Evolutionary conservation across 2,329 filamentous ascomycete species (phyloP).

Genomic region (Dactylellina cionopaga): DNA sequence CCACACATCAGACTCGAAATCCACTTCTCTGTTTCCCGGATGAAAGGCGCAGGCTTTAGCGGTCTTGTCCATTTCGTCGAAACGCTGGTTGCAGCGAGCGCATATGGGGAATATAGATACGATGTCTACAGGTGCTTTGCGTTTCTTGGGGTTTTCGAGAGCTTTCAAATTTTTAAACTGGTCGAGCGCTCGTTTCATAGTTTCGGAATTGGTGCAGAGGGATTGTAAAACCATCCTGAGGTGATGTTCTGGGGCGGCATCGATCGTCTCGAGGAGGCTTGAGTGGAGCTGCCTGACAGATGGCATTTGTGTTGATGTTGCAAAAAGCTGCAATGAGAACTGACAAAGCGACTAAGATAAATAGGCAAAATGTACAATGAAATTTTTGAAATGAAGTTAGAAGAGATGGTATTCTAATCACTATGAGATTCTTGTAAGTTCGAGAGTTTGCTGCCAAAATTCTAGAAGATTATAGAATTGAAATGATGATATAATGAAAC

Average conservation of each 20-base stretch:
- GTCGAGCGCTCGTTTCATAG: neutral
- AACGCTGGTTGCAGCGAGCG: neutral
- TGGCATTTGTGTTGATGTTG: neutral
- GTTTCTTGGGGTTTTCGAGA: neutral
- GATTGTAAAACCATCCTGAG: constrained; percentile 1
- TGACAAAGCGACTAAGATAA: neutral
- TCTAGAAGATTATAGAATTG: too few species aligned
- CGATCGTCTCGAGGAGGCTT: constrained; percentile 3
- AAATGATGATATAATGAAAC: too few species aligned
- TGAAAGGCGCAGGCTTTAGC: neutral
- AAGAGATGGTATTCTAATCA: too few species aligned
- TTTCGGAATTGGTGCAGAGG: constrained; percentile 7
- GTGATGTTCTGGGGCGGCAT: constrained; percentile 3
- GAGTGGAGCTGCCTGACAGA: neutral
- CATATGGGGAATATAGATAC: neutral
- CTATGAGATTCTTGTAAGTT: too few species aligned
- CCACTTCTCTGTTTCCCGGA: constrained; percentile 3
- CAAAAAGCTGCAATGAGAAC: neutral
- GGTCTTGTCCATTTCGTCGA: neutral
- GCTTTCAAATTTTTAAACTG: neutral
- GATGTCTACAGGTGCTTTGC: neutral
- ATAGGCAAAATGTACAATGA: too few species aligned
- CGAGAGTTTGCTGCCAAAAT: too few species aligned
- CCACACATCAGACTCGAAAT: constrained; percentile 22
- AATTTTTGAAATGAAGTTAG: too few species aligned